These are phyloP conservation scores for Gymnopilus junonius DNA, from an alignment of 768 basidiomycete genomes.

Conservation along the genomic window DNA sequence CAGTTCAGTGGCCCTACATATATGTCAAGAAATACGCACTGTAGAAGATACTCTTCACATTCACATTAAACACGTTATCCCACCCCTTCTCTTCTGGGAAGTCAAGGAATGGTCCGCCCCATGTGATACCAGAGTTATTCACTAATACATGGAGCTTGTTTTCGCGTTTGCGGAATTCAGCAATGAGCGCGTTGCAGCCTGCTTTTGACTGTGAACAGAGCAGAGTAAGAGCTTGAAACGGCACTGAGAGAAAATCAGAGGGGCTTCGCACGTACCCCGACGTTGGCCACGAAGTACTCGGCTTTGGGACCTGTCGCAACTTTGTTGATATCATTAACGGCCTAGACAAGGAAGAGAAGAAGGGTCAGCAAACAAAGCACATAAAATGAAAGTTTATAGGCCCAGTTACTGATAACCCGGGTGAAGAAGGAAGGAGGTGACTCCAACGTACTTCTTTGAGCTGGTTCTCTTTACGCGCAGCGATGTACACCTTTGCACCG, in stretches of 20 bases:
- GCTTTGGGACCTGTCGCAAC: slow-evolving; percentile 59
- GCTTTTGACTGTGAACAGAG: slow-evolving; percentile 60
- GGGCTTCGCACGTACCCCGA: slow-evolving; percentile 55
- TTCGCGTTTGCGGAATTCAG: slow-evolving; percentile 71
- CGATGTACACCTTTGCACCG: slow-evolving; percentile 89
- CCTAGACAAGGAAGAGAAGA: slow-evolving; percentile 33
- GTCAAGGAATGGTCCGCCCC: slow-evolving; percentile 73
- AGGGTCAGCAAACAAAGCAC: not conserved
- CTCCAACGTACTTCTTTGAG: slow-evolving; percentile 64
- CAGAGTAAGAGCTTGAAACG: not conserved
- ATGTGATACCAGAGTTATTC: slow-evolving; percentile 82
- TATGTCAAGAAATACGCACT: slow-evolving; percentile 57
- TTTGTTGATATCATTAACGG: slow-evolving; percentile 63
- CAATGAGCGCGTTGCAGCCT: slow-evolving; percentile 75
- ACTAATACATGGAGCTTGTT: slow-evolving; percentile 79
- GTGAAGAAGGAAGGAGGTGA: not conserved
- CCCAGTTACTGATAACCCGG: not conserved
- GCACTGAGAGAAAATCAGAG: not conserved
- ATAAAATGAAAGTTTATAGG: not conserved
- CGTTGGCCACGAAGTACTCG: slow-evolving; percentile 75
- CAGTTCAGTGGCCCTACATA: too few species aligned
- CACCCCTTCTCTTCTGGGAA: slow-evolving; percentile 85
- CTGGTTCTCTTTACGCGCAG: slow-evolving; percentile 79
- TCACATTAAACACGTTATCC: slow-evolving; percentile 83
- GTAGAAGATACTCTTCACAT: slow-evolving; percentile 87